Base-by-base conservation (phyloP, 1,284 basidiomycete species). In the Phenoliferia sp. region DNA sequence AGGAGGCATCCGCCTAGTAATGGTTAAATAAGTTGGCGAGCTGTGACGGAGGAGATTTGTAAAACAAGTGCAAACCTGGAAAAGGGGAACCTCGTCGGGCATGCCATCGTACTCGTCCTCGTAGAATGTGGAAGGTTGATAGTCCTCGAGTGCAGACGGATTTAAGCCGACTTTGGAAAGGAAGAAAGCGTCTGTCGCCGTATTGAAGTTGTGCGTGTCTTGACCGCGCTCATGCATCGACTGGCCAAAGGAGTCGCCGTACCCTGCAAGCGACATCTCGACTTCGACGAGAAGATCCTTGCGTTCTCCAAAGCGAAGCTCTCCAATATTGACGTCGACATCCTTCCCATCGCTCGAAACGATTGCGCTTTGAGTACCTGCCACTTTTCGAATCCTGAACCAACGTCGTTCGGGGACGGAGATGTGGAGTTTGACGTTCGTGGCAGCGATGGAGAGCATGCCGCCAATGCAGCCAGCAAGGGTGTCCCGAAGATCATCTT, bases 251-350 rank as follows among this genome's bases (percentile, higher is more conserved):
- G 44, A 52, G 17, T 58, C 64, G 44, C 65, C 65, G 9, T 58
- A 64, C 2, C 60, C 64, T 7, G 54, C 59, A n/a, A 74, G 64
- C 22, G 67, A 89, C 65, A 94, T 84, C 80, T 97, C 94, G 58
- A 96, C 84, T 80, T 97, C 94, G 67, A 97, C 85, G 29, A 97
- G 83, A 85, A 97, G 91, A 83, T 97, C 94, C 79, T 93, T 90
- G 74, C 87, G 85, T 82, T 96, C 93, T 39, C 92, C 93, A 76
- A 90, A 94, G 63, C 91, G 84, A 75, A 97, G 81, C 79, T 96
- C 93, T 52, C 91, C 90, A n/a, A 99, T 84, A 74, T 97, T 92
- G 63, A 99, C 86, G 78, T 98, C 94, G 48, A 95, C 92, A 76
- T 97, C 88, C 76, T 91, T 88, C 31, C 95, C 95, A 69, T 91